These are phyloP conservation scores for Carex sylvatica DNA, from an alignment of 202 grass and related monocot species.

Conservation along the genomic window DNA sequence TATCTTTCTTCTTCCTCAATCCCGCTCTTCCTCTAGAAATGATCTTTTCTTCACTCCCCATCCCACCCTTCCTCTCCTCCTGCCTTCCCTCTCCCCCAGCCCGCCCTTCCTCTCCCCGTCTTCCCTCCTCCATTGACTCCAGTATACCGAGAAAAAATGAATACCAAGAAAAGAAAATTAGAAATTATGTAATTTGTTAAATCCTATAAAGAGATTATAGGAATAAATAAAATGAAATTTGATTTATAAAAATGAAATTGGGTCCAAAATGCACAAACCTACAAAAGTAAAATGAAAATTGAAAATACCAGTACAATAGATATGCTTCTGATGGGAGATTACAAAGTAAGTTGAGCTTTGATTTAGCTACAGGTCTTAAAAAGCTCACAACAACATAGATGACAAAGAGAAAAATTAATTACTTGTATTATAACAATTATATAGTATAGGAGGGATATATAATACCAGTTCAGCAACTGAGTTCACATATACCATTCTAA, in stretches of 20 bases:
- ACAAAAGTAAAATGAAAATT: not conserved
- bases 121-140: too few species aligned
- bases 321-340: not conserved
- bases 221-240: slow-evolving; percentile 8
- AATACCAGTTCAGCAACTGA: not conserved
- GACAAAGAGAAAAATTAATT: not conserved
- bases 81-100: too few species aligned
- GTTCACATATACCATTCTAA: not conserved
- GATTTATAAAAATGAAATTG: slow-evolving; percentile 26
- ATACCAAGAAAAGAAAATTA: too few species aligned
- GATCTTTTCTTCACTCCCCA: too few species aligned
- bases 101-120: too few species aligned
- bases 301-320: not conserved
- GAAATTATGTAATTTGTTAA: too few species aligned
- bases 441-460: not conserved
- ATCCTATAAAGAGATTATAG: too few species aligned
- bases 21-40: too few species aligned
- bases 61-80: too few species aligned
- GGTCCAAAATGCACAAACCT: slow-evolving; percentile 93
- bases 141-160: too few species aligned
- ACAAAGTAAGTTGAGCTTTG: too few species aligned
- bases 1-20: too few species aligned
- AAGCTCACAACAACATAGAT: not conserved
- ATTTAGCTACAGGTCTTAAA: slow-evolving; percentile 4
- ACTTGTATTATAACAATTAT: not conserved